phyloP scores from a whole-genome alignment of 371 early-diverging fungal genomes.

The Saksenaea oblongispora region DNA sequence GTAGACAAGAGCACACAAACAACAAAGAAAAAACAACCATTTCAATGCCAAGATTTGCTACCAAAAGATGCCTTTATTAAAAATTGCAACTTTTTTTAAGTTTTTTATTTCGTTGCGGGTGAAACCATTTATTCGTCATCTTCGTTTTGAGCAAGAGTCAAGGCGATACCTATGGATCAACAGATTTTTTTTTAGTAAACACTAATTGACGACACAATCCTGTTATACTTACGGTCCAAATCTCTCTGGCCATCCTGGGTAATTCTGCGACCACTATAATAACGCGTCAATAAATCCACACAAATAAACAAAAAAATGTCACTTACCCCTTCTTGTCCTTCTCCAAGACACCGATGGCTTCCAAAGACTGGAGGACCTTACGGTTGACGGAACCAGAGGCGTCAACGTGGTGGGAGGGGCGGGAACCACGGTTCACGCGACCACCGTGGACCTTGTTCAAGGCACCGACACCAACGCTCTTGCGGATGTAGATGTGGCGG shows the following conservation, averaged over 20 bases:
- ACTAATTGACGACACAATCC: not conserved
- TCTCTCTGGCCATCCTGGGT: conserved; percentile 79
- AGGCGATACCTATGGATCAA: conserved; percentile 42
- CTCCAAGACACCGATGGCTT: conserved; percentile 96
- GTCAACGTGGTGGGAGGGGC: conserved; percentile 89
- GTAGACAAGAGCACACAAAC: not conserved
- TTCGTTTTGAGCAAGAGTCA: conserved; percentile 41
- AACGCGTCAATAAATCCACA: not conserved
- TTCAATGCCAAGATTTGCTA: not conserved
- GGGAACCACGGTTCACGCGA: conserved; percentile 88
- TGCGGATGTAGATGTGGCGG: conserved; percentile 97
- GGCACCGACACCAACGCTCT: conserved; percentile 93
- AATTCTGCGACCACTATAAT: conserved; percentile 72
- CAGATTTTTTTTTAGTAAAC: not conserved
- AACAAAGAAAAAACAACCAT: not conserved
- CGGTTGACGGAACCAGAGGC: conserved; percentile 93
- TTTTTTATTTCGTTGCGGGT: conserved; percentile 1
- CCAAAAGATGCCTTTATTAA: not conserved
- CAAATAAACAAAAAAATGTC: not conserved
- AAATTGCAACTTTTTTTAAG: conserved; percentile 1
- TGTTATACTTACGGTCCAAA: conserved; percentile 54
- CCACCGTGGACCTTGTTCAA: conserved; percentile 94
- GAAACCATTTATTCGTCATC: conserved; percentile 15
- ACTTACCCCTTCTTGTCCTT: conserved; percentile 84
- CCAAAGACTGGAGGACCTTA: conserved; percentile 95